Base-by-base conservation (phyloP, 805 yeast species). In the Saccharomycodes ludwigii region DNA sequence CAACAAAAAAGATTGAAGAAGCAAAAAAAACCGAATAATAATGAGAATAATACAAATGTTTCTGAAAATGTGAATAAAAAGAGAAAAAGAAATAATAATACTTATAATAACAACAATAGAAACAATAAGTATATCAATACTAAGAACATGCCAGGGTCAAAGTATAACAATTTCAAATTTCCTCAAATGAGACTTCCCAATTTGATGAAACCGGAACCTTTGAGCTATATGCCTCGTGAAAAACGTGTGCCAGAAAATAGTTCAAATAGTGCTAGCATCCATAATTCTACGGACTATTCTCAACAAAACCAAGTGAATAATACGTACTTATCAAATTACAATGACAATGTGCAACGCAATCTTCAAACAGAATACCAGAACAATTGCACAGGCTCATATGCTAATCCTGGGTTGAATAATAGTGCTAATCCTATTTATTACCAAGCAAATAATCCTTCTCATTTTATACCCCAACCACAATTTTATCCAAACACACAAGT, bases 1-100 rank as follows among this genome's bases (percentile, higher is more conserved):
- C 54, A 64, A 15, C 75, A 68, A 51, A 82, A 78, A 55, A 69
- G 68, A 36, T 70, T 71, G 54, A 72, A 69, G 43, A 66, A 63
- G 38, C 65, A 59, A 38, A 63, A 57, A 35, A 49, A 47, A 40
- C 42, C 5, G 37, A 23, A 6, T 15, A 29, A 5, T 21, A 41
- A 42, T 11, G 43, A 19, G 36, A 34, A 17, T 20, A 37, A 33
- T 26, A 33, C 27, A 31, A 31, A 14, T 38, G 36, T 24, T 47
- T 40, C 35, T 39, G 39, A 34, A 37, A 34, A 31, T 32, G 18
- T 18, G 13, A 16, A 15, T 25, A 22, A 13, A 14, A 23, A 23
- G 33, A 33, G 26, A 31, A 37, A 11, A 31, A 30, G 27, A 9
- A 30, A 10, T 24, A 24, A 11, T 14, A 23, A 18, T 27, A 26